These are phyloP conservation scores for Suhomyces guaymorum DNA, from an alignment of 1,139 yeast genomes.

Conservation along the genomic window DNA sequence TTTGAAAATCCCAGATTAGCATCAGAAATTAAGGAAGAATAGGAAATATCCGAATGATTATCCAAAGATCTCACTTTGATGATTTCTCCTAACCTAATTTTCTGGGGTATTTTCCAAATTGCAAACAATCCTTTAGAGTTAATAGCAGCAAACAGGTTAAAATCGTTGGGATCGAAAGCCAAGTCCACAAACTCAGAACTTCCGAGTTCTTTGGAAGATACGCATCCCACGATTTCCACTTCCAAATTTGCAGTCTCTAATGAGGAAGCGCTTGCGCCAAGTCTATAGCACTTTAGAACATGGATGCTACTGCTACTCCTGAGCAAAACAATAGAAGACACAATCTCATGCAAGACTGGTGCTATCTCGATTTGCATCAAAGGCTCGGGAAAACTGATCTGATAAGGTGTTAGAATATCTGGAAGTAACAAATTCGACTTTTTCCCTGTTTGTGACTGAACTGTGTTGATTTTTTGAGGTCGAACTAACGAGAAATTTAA, in stretches of 20 bases:
- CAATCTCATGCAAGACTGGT: conserved; percentile 18
- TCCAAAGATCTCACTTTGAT: too few relatives aligned
- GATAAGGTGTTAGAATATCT: conserved; percentile 20
- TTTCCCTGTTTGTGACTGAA: background rate
- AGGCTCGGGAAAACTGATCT: conserved; percentile 32
- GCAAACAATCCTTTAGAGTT: conserved; percentile 58
- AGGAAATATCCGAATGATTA: too few relatives aligned
- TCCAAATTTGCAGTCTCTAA: conserved; percentile 13
- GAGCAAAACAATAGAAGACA: conserved; percentile 26
- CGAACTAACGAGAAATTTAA: conserved; percentile 28
- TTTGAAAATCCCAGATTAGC: conserved; percentile 55
- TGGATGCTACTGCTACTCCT: conserved; percentile 30
- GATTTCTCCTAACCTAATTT: too few relatives aligned
- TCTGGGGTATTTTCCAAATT: conserved; percentile 36
- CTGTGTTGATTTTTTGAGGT: conserved; percentile 1
- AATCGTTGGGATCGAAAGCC: conserved; percentile 43
- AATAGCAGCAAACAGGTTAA: conserved; percentile 40
- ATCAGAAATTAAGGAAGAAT: conserved; percentile 31
- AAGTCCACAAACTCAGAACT: conserved; percentile 48
- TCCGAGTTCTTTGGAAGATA: conserved; percentile 22
- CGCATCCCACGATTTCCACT: conserved; percentile 26
- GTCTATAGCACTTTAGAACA: conserved; percentile 23
- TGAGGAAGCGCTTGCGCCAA: conserved; percentile 2
- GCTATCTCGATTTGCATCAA: conserved; percentile 42
- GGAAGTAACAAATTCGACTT: conserved; percentile 10